phyloP scores from a whole-genome alignment of 2,329 filamentous ascomycete genomes.

The Exophiala oligosperma region DNA sequence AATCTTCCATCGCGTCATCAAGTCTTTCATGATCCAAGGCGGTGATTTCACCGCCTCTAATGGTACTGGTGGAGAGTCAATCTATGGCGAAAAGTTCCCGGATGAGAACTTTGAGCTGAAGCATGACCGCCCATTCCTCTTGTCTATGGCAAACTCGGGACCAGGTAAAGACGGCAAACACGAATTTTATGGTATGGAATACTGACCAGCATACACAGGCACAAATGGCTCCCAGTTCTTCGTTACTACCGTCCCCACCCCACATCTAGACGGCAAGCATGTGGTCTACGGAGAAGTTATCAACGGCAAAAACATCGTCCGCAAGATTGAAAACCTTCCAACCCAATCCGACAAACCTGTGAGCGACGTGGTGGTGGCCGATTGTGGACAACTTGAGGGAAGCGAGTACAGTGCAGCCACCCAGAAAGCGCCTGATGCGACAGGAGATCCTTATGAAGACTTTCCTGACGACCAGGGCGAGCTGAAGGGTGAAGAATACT shows the following conservation, averaged over 20 bases:
- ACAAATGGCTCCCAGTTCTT: slow-evolving; percentile 99
- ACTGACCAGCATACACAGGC: slow-evolving; percentile 46
- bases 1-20: slow-evolving; percentile 93
- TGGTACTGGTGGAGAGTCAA: slow-evolving; percentile 93
- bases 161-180: slow-evolving; percentile 60
- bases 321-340: slow-evolving; percentile 81
- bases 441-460: slow-evolving; percentile 91
- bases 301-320: slow-evolving; percentile 85
- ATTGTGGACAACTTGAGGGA: slow-evolving; percentile 83
- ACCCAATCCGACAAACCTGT: slow-evolving; percentile 80
- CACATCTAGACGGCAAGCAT: slow-evolving; percentile 93
- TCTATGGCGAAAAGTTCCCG: slow-evolving; percentile 95
- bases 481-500: slow-evolving; percentile 66
- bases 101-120: slow-evolving; percentile 94
- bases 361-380: slow-evolving; percentile 69
- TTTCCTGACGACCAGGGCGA: slow-evolving; percentile 79
- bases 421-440: slow-evolving; percentile 71
- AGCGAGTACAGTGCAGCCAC: slow-evolving; percentile 67
- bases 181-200: background rate
- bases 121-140: slow-evolving; percentile 88
- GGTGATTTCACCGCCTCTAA: slow-evolving; percentile 96
- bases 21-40: slow-evolving; percentile 98
- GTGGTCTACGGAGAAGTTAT: slow-evolving; percentile 96
- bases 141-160: slow-evolving; percentile 98
- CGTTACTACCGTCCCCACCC: slow-evolving; percentile 91